Evolutionary conservation across 345 rosid species (phyloP), one percentile per base, ranked within the genome.

Genomic region (Euphorbia pulcherrima): DNA sequence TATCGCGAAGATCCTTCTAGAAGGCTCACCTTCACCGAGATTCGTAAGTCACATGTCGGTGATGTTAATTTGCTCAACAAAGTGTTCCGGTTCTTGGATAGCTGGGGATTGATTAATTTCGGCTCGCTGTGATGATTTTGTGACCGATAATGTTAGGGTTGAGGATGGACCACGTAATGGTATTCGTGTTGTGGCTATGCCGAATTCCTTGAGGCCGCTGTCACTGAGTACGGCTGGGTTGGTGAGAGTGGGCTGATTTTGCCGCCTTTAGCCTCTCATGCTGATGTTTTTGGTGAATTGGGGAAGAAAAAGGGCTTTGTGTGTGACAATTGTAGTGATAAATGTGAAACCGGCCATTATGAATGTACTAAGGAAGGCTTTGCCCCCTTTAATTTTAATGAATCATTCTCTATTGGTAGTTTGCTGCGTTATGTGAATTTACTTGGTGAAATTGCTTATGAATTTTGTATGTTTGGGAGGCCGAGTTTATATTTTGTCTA

Each of bases 31-130:
- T 94, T 94, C 86, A 89, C 97, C 8, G 85, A 88, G 47, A 71
- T 89, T 54, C 92, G 97, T 20, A 91, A 88, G 69, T 83, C 82
- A 18, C 85, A 89, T 24, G 83, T 94, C 24, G 96, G 96, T 52
- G 97, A 94, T 74, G 97, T 91, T 76, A 77, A 76, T 64, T 77
- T 94, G 76, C 90, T 89, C 54, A 86, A 60, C n/a, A 94, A 89
- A 82, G 89, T 89, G 16, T 94, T 94, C 70, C 72, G 67, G 52
- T 89, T 87, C 68, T 74, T 94, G 73, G 84, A 91, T 18, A 75
- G 66, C 4, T 87, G 92, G 90, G 97, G 99, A 16, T 65, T 94
- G 74, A 85, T 94, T 77, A 94, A 94, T 70, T 89, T 85, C 69
- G 75, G 77, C 4, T 21, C 68, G 28, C 1, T 64, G 62, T 26